Evolutionary conservation across 441 rosid genomes (phyloP), one percentile per base, ranked within the genome.

Genomic region (Pelargonium citronellum): DNA sequence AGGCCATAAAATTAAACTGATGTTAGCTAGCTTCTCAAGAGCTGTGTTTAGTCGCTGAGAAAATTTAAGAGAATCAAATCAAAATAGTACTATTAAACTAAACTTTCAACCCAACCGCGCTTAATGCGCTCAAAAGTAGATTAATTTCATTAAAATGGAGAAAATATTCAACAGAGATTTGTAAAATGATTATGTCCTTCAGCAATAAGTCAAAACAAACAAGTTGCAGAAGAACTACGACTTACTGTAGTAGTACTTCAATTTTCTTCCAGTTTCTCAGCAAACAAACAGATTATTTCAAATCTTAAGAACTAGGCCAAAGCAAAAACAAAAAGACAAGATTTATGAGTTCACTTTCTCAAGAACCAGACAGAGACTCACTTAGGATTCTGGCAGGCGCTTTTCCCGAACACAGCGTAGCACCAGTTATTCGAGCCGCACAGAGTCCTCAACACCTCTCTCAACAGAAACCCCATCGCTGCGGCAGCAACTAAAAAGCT

Each of bases 381-480:
- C 99, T 86, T 89, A 49, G 91, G 78, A 83, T 94, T 94, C 75
- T 90, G 97, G 78, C 85, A 87, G 67, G 95, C 97, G 71, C 83
- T 85, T 86, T 90, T 94, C 99, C 99, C 91, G 77, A 95, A 91
- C 72, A 87, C 96, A 78, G 97, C 92, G 73, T 90, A 95, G 69
- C 78, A 85, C 99, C 97, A 95, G 66, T 84, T 94, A 75, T 84
- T 86, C 22, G 66, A 81, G 65, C 81, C 87, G 49, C 96, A 91
- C 17, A 95, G 82, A 44, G 87, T 84, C 87, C 76, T 87, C 79
- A 95, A 78, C 37, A 87, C 91, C 77, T 95, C 90, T 83, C 78
- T 89, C 75, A 91, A 69, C 81, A 87, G 75, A 70, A 74, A 77
- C 70, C 84, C 94, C 94, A 89, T 86, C 20, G 30, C 51, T 44